Base-by-base conservation (phyloP, 371 early-diverging fungal species). In the Blakeslea trispora region DNA sequence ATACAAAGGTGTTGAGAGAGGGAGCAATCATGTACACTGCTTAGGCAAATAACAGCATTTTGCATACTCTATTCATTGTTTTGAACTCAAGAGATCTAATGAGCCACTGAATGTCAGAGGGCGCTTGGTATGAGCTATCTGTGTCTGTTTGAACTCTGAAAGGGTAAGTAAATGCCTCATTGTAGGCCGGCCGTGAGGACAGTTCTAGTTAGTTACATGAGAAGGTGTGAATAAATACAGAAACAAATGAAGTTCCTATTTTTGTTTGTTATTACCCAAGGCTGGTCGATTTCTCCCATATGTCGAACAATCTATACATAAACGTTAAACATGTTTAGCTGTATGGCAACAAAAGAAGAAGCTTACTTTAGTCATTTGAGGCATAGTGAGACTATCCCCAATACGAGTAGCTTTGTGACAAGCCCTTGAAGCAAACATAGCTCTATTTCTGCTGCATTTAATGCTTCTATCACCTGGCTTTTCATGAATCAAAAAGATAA, bases 141-240 rank as follows among this genome's bases (percentile, higher is more conserved):
- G 22, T 10, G 41, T 42, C 24, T 40, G 6, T 31, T 61, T 37
- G 17, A 50, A 17, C 13, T 54, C 28, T n/a, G 53, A 35, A 17
- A 86, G 57, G 32, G 80, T 81, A 15, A 76, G 45, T 45, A 96
- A 61, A 63, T 92, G 92, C 37, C 95, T 79, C 84, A 94, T 89
- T 1, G 98, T 97, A 1, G 99, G 99, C 17, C 99, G 75, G 3
- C 99, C 99, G 63, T 99, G 99, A 14, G 99, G 98, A 68, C 99
- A 99, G 62, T 97, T 97, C 94, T 93, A 96, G 3, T 28, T 7
- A 28, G 7, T 28, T 13, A 66, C 28, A 46, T 31, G 43, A 13
- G 48, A 42, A 5, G 32, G 19, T 31, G 19, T 18, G 42, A n/a
- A 6, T 18, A 17, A 21, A 21, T 3, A 17, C 11, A 17, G 24